Conservation (phyloP, 345 rosid genomes). For the Populus nigra region DNA sequence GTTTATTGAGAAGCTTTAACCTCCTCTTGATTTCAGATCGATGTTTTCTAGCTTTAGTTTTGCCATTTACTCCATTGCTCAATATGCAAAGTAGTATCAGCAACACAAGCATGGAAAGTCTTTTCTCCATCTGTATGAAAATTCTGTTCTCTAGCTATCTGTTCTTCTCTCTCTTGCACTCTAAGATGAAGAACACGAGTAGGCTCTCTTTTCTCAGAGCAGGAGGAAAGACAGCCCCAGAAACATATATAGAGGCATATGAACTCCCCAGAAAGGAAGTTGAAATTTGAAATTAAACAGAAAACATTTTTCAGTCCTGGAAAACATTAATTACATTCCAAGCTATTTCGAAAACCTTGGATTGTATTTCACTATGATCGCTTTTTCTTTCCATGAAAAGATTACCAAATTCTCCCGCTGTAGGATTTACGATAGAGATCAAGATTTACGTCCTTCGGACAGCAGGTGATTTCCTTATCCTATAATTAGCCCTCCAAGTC, state of each 20-base stretch:
- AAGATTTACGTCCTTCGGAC: too few relatives aligned
- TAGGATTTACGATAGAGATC: too few relatives aligned
- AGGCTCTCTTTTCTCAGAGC: too few relatives aligned
- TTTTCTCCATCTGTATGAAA: background rate
- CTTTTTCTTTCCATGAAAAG: too few relatives aligned
- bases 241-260: background rate
- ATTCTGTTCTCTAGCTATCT: too few relatives aligned
- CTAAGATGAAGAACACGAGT: too few relatives aligned
- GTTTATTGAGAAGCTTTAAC: slow-evolving; percentile 46
- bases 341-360: background rate
- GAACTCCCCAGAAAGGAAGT: background rate
- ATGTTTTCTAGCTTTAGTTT: background rate
- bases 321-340: background rate
- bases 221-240: background rate
- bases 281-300: background rate
- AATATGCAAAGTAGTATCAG: background rate
- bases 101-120: background rate
- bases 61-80: background rate
- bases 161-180: too few relatives aligned
- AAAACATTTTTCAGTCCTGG: background rate
- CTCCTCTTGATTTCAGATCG: slow-evolving; percentile 27
- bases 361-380: too few relatives aligned
- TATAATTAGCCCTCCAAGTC: too few relatives aligned
- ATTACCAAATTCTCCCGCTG: too few relatives aligned
- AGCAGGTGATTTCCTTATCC: too few relatives aligned